Conservation (phyloP, 2,329 filamentous ascomycete species). For the Penicillium sp. region DNA sequence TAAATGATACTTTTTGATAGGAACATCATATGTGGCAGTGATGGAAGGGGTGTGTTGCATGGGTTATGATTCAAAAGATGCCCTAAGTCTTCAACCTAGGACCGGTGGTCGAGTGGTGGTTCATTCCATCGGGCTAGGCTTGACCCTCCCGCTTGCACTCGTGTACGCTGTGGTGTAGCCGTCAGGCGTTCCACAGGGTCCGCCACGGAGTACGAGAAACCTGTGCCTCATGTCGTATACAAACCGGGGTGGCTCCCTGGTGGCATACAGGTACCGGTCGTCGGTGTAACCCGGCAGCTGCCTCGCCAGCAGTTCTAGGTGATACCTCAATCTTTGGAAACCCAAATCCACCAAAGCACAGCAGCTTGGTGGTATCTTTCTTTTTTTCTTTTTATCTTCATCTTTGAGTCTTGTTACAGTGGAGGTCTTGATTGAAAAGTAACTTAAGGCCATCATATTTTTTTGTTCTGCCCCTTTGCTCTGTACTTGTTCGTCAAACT, state of each 20-base stretch:
- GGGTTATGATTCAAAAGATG: background rate
- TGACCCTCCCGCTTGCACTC: background rate
- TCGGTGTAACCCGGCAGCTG: background rate
- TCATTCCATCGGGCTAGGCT: background rate
- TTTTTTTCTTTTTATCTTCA: background rate
- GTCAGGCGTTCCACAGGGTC: background rate
- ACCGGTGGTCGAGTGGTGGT: background rate
- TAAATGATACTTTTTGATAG: no score
- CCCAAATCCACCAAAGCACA: background rate
- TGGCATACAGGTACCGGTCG: background rate
- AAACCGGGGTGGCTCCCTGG: background rate
- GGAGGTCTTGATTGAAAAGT: no score
- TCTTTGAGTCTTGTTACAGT: background rate
- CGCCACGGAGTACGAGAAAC: background rate
- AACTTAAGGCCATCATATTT: no score
- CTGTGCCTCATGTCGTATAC: background rate
- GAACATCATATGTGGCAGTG: no score
- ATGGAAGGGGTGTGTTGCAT: no score
- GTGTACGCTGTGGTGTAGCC: background rate
- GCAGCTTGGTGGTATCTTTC: background rate
- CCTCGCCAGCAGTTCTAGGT: background rate
- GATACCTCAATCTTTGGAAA: background rate
- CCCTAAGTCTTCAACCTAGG: background rate
- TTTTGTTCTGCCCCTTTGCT: no score
- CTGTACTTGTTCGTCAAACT: no score